Conservation (phyloP, 2,329 filamentous ascomycete genomes). For the Ceratocystis albifundus region DNA sequence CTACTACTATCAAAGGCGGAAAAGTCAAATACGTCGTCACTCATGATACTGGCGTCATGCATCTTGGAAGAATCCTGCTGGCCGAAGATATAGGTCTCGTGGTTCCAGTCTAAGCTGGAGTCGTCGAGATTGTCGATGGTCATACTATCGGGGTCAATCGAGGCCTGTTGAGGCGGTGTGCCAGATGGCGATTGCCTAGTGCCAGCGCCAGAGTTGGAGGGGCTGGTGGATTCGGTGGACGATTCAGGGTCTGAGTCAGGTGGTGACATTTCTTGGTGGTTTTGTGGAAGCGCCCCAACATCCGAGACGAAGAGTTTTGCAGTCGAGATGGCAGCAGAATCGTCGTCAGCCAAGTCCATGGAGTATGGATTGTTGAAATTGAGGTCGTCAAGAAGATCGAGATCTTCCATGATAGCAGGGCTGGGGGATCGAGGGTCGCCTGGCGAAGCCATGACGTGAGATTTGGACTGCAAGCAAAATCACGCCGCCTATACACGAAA, state of each 20-base stretch:
- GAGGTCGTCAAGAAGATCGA: constrained; percentile 18
- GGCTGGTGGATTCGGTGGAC: constrained; percentile 21
- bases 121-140: constrained; percentile 19
- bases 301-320: constrained; percentile 19
- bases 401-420: constrained; percentile 22
- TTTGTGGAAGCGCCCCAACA: constrained; percentile 16
- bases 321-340: constrained; percentile 10
- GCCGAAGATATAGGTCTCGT: constrained; percentile 17
- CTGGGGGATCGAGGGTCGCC: constrained; percentile 19
- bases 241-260: constrained; percentile 23
- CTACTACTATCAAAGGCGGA: constrained; percentile 20
- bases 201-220: constrained; percentile 20
- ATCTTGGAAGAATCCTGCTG: constrained; percentile 18
- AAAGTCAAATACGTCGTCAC: constrained; percentile 22
- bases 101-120: constrained; percentile 18
- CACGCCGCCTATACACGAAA: constrained; percentile 10
- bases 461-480: neutral
- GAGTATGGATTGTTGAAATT: constrained; percentile 21
- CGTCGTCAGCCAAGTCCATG: constrained; percentile 14
- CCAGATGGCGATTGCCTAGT: constrained; percentile 20
- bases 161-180: constrained; percentile 20
- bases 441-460: constrained; percentile 22
- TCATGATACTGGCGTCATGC: constrained; percentile 18
- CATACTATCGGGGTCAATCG: constrained; percentile 13
- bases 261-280: constrained; percentile 22